phyloP scores from a whole-genome alignment of 345 rosid species.

The Carallia pectinifolia region DNA sequence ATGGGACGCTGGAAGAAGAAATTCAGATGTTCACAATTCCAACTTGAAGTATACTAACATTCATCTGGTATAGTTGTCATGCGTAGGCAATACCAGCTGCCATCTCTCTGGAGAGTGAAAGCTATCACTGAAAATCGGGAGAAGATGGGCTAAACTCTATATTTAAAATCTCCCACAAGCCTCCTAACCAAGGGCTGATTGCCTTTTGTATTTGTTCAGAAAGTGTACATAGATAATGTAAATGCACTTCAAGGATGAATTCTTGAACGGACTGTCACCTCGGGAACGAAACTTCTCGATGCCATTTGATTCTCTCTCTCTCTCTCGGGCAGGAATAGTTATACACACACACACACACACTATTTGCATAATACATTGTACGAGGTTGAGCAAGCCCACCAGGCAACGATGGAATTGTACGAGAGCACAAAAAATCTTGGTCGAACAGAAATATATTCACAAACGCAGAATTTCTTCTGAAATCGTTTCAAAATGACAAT shows the following conservation, averaged over 20 bases:
- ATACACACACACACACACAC: too few relatives aligned
- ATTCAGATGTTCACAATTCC: conserved; percentile 53
- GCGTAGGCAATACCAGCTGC: not conserved
- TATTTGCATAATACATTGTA: too few relatives aligned
- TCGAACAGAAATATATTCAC: too few relatives aligned
- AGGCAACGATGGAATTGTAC: too few relatives aligned
- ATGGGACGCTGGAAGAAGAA: conserved; percentile 54
- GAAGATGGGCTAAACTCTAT: not conserved
- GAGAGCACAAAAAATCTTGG: too few relatives aligned
- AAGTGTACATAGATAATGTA: conserved; percentile 13
- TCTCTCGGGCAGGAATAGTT: too few relatives aligned
- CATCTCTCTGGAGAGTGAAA: not conserved
- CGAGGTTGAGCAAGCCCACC: too few relatives aligned
- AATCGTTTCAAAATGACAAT: not conserved
- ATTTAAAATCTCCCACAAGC: not conserved
- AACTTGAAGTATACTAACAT: conserved; percentile 29
- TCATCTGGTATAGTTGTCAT: not conserved
- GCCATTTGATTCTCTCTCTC: too few relatives aligned
- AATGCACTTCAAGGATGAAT: conserved; percentile 3
- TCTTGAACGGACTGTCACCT: not conserved
- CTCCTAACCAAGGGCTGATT: not conserved
- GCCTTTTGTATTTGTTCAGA: not conserved
- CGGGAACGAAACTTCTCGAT: not conserved
- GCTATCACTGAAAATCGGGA: not conserved
- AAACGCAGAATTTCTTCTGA: too few relatives aligned